Conservation (phyloP, 2,329 filamentous ascomycete genomes). For the Allantophomopsis lycopodina region DNA sequence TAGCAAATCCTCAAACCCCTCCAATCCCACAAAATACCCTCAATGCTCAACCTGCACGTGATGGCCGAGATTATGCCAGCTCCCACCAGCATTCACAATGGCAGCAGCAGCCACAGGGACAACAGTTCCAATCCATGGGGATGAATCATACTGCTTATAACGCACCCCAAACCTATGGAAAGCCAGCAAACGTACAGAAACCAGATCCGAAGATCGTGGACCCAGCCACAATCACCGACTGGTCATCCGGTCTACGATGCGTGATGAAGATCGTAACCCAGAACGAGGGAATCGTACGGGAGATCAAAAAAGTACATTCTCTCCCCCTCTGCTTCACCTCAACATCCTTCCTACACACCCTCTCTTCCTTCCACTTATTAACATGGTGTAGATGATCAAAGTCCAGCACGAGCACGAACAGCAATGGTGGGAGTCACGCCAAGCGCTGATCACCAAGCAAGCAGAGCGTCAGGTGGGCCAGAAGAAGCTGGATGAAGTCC, state of each 20-base stretch:
- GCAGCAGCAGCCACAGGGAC: slow-evolving; percentile 7
- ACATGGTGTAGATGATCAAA: slow-evolving; percentile 35
- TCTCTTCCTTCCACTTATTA: slow-evolving; percentile 1
- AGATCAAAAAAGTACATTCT: slow-evolving; percentile 22
- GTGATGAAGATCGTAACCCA: slow-evolving; percentile 32
- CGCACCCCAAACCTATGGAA: slow-evolving; percentile 3
- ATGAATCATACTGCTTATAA: background rate
- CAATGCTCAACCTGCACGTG: too few species aligned
- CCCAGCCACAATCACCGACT: slow-evolving; percentile 32
- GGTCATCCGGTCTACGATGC: slow-evolving; percentile 33
- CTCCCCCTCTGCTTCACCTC: too few species aligned
- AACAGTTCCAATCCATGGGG: background rate
- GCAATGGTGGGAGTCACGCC: slow-evolving; percentile 41
- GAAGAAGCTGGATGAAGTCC: slow-evolving; percentile 35
- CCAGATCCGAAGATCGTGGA: slow-evolving; percentile 17
- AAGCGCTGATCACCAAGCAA: slow-evolving; percentile 36
- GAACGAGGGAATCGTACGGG: slow-evolving; percentile 26
- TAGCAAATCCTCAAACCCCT: too few species aligned
- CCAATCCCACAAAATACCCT: too few species aligned
- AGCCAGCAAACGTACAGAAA: background rate
- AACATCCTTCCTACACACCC: background rate
- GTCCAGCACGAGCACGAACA: slow-evolving; percentile 49
- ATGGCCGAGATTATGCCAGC: too few species aligned
- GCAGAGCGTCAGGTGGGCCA: slow-evolving; percentile 34
- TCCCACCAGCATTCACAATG: too few species aligned